A percentile compares a stretch with the other conserved stretches of the same genome.
Evolutionary conservation across 2,329 filamentous ascomycete species (phyloP).

Genomic region (Penicillium thymicola): DNA sequence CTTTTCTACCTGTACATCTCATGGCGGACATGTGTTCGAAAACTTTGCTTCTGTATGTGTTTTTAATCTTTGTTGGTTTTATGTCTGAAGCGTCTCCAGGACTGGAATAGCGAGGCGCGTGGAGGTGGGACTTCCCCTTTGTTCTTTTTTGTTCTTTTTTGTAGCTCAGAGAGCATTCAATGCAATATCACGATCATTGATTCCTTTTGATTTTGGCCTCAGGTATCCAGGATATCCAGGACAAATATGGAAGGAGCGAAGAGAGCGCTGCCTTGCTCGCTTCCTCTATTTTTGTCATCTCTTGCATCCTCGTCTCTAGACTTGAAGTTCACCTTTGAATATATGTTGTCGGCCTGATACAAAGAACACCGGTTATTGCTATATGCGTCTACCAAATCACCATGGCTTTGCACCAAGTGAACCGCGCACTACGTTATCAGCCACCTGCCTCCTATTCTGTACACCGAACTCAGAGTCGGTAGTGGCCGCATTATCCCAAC

Average conservation of each 20-base stretch:
- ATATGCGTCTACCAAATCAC: background rate
- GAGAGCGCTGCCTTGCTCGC: background rate
- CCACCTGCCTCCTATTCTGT: background rate
- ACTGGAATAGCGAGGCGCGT: conserved; percentile 5
- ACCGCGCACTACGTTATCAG: background rate
- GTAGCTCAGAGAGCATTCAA: background rate
- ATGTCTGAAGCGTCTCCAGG: conserved; percentile 1
- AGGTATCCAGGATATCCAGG: background rate
- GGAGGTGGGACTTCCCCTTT: background rate
- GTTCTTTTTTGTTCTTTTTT: background rate
- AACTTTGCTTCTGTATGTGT: conserved; percentile 5
- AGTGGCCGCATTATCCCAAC: background rate
- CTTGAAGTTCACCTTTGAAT: background rate
- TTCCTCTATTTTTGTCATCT: background rate
- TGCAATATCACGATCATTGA: background rate
- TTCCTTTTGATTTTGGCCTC: background rate
- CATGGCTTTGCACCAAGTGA: background rate
- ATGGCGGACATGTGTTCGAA: conserved; percentile 19
- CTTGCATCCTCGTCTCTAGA: background rate
- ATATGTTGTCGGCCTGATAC: background rate
- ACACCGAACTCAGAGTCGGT: background rate
- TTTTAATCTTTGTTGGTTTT: background rate
- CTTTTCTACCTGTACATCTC: conserved; percentile 17
- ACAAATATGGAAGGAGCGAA: background rate
- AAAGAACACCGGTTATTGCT: background rate